These are phyloP conservation scores for Cokeromyces recurvatus DNA, from an alignment of 371 early-diverging fungal genomes.

Conservation along the genomic window DNA sequence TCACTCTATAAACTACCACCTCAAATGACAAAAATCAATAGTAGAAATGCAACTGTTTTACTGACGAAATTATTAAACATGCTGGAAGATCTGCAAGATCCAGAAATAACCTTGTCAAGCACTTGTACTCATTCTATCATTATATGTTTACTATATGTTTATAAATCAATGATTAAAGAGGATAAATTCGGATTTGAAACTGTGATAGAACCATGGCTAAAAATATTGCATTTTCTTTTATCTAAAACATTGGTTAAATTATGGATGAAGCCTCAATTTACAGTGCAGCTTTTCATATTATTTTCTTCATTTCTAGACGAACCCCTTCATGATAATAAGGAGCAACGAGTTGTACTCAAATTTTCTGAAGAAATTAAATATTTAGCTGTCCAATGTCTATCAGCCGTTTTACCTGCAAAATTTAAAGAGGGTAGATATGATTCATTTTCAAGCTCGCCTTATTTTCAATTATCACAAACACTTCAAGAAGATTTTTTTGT, in stretches of 20 bases:
- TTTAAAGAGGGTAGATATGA: constrained; percentile 12
- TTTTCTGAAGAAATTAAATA: constrained; percentile 37
- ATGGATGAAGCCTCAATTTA: neutral
- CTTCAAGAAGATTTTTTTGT: constrained; percentile 18
- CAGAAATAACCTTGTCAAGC: neutral
- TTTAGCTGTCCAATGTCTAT: constrained; percentile 30
- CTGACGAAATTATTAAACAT: neutral
- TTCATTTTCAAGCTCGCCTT: constrained; percentile 2
- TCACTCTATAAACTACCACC: neutral
- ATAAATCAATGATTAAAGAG: neutral
- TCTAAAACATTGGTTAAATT: constrained; percentile 7
- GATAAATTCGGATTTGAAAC: constrained; percentile 1
- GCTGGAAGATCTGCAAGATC: neutral
- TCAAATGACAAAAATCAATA: neutral
- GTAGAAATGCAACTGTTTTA: neutral
- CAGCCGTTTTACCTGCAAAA: constrained; percentile 20
- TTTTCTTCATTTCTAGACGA: neutral
- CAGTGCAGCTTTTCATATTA: constrained; percentile 4
- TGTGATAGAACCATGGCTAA: constrained; percentile 7
- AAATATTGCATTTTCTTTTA: constrained; percentile 14
- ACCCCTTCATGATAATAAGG: neutral
- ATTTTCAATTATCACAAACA: constrained; percentile 3
- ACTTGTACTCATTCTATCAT: neutral
- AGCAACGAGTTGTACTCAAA: neutral
- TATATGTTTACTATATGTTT: neutral